Conservation (phyloP, 768 basidiomycete species). For the Agrocybe praecox region DNA sequence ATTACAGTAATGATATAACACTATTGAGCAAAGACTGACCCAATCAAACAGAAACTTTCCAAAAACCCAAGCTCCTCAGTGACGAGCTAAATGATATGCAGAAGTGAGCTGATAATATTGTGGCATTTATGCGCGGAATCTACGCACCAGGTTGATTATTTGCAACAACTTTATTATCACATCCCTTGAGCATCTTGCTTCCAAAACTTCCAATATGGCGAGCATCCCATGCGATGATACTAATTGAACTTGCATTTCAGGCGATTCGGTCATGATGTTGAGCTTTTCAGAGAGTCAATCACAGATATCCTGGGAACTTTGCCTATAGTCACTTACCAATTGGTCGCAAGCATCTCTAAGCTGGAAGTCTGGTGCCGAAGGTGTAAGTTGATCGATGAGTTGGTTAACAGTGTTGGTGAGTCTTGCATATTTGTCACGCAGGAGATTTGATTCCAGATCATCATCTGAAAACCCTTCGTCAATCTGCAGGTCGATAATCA, state of each 20-base stretch:
- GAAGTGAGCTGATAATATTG: not conserved
- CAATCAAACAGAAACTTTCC: conserved; percentile 94
- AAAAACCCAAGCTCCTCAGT: conserved; percentile 80
- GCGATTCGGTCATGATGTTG: conserved; percentile 71
- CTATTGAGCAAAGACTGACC: conserved; percentile 40
- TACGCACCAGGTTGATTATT: conserved; percentile 82
- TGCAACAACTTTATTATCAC: conserved; percentile 84
- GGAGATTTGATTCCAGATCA: conserved; percentile 88
- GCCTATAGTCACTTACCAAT: conserved; percentile 57
- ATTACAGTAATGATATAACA: not conserved
- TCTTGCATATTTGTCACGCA: conserved; percentile 92
- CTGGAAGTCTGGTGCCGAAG: conserved; percentile 80
- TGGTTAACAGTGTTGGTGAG: conserved; percentile 80
- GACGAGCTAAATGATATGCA: conserved; percentile 53
- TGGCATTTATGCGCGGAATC: not conserved
- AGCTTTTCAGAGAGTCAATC: conserved; percentile 47
- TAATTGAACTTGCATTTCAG: conserved; percentile 87
- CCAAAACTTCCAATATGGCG: conserved; percentile 91
- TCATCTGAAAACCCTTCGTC: conserved; percentile 93
- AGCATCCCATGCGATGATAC: conserved; percentile 95
- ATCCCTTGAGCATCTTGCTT: conserved; percentile 84
- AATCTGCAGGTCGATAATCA: conserved; percentile 48
- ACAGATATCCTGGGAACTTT: not conserved
- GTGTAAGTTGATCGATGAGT: conserved; percentile 84
- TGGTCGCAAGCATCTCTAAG: conserved; percentile 87